Evolutionary conservation across 441 rosid genomes (phyloP).

Genomic region (California macrophylla): DNA sequence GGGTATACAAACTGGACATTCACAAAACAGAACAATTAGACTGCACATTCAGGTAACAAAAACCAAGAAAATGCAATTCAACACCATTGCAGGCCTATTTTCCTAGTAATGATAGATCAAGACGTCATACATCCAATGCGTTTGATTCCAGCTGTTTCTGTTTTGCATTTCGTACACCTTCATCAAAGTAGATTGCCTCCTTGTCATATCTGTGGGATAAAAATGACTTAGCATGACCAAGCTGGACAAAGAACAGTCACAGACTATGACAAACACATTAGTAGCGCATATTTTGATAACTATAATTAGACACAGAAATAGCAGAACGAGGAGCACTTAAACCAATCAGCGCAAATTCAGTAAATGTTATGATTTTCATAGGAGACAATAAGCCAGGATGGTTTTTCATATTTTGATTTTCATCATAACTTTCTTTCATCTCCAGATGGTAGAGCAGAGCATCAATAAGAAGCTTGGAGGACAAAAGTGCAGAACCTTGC

Average conservation of each 20-base stretch:
- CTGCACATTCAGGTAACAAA: not conserved
- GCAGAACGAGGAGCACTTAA: not conserved
- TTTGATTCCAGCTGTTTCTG: constrained; percentile 41
- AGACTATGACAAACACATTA: not conserved
- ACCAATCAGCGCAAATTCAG: not conserved
- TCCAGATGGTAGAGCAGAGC: not conserved
- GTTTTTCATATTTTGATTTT: constrained; percentile 1
- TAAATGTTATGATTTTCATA: not conserved
- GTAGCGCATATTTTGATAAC: not conserved
- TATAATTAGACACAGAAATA: not conserved
- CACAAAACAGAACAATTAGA: constrained; percentile 1
- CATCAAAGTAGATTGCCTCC: constrained; percentile 66
- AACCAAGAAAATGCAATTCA: not conserved
- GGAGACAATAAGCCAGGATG: not conserved
- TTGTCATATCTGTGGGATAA: constrained; percentile 43
- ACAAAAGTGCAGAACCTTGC: not conserved
- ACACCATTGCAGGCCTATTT: not conserved
- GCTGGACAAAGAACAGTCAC: not conserved
- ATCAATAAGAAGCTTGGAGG: not conserved
- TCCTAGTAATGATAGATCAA: not conserved
- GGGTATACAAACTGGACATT: constrained; percentile 45
- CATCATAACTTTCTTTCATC: not conserved
- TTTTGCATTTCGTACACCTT: constrained; percentile 58
- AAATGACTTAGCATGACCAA: constrained; percentile 8
- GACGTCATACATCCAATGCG: constrained; percentile 53